A percentile compares a stretch with the other conserved stretches of the same genome.
These are phyloP conservation scores for Penicillium sp. DNA, from an alignment of 2,329 filamentous ascomycete genomes.

Conservation along the genomic window DNA sequence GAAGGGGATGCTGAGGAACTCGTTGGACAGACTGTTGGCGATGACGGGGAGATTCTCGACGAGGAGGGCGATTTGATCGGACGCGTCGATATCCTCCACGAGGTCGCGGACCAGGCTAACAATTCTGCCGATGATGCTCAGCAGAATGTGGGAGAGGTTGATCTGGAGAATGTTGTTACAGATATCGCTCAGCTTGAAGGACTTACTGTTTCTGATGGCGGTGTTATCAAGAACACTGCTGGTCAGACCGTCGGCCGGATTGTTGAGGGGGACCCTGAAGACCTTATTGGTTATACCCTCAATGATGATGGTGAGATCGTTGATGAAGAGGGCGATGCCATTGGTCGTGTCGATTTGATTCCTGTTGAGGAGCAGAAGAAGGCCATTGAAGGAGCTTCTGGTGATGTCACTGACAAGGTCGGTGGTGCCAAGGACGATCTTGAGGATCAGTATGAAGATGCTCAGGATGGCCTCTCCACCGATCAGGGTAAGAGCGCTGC, in stretches of 20 bases:
- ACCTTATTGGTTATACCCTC: constrained; percentile 39
- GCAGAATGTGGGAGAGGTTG: constrained; percentile 12
- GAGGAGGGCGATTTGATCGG: constrained; percentile 37
- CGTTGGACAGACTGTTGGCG: constrained; percentile 40
- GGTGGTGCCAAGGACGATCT: constrained; percentile 48
- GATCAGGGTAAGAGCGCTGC: constrained; percentile 8
- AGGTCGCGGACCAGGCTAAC: constrained; percentile 25
- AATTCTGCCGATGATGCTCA: constrained; percentile 14
- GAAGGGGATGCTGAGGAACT: constrained; percentile 43
- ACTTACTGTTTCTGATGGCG: constrained; percentile 51
- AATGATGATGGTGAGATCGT: constrained; percentile 42
- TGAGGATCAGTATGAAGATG: constrained; percentile 38
- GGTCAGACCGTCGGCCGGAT: constrained; percentile 39
- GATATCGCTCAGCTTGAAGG: constrained; percentile 36
- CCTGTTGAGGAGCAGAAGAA: constrained; percentile 28
- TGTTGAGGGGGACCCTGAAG: constrained; percentile 41
- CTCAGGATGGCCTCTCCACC: constrained; percentile 34
- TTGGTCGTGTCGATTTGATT: constrained; percentile 31
- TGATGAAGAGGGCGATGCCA: constrained; percentile 38
- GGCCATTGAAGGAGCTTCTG: constrained; percentile 41
- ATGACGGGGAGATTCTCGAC: constrained; percentile 33
- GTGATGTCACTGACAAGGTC: constrained; percentile 47
- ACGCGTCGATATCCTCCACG: constrained; percentile 30
- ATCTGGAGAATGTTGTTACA: constrained; percentile 30
- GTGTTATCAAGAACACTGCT: constrained; percentile 48